Conservation (phyloP, 2,329 filamentous ascomycete genomes). For the Podosphaera xanthii region DNA sequence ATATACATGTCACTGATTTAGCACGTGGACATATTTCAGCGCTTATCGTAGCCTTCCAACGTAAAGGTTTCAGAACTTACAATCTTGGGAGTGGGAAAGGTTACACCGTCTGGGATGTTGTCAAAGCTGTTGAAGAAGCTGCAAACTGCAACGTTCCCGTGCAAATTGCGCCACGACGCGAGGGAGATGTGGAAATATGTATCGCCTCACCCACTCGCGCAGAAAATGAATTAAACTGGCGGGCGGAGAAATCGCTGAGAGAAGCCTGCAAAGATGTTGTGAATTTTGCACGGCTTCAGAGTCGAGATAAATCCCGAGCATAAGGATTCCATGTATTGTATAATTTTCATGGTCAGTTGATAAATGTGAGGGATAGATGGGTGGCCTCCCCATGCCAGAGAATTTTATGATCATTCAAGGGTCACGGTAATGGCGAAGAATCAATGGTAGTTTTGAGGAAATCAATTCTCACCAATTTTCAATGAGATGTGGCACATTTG, state of each 20-base stretch:
- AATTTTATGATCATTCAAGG: not conserved
- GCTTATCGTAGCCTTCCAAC: slow-evolving; percentile 15
- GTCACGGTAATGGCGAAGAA: not conserved
- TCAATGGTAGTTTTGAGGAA: too few species aligned
- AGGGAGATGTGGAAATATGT: slow-evolving; percentile 23
- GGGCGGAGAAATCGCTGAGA: slow-evolving; percentile 11
- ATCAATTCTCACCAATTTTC: too few species aligned
- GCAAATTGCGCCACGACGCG: slow-evolving; percentile 18
- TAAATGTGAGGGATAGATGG: not conserved
- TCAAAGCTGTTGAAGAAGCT: slow-evolving; percentile 19
- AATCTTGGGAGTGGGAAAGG: slow-evolving; percentile 25
- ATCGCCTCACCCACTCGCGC: slow-evolving; percentile 21
- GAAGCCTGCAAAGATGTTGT: slow-evolving; percentile 9
- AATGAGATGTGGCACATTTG: too few species aligned
- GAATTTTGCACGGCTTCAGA: not conserved
- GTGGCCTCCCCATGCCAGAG: not conserved
- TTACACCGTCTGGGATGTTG: slow-evolving; percentile 23
- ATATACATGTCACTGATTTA: slow-evolving; percentile 43
- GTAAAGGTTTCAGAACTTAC: slow-evolving; percentile 21
- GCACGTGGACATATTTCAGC: slow-evolving; percentile 41
- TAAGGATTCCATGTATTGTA: not conserved
- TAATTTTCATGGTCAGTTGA: not conserved
- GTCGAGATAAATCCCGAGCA: not conserved
- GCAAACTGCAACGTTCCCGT: slow-evolving; percentile 19
- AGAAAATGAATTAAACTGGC: slow-evolving; percentile 22